phyloP scores from a whole-genome alignment of 108 stramenopile species.

The Seminavis robusta region DNA sequence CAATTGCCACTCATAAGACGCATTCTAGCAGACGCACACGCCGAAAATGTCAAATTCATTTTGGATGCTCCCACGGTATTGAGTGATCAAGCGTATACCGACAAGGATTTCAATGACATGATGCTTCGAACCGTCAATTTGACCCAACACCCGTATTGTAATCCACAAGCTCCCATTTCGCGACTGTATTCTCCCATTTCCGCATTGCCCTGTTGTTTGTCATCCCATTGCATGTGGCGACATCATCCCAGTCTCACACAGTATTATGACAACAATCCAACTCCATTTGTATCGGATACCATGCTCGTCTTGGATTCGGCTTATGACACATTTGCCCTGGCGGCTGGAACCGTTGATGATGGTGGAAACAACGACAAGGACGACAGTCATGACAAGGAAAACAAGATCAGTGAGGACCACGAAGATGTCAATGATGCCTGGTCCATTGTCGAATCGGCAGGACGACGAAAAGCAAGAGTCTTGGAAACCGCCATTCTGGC shows the following conservation, averaged over 20 bases:
- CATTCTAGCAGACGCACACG: not conserved
- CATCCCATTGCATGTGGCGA: not conserved
- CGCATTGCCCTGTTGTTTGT: not conserved
- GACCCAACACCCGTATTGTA: not conserved
- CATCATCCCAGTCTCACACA: not conserved
- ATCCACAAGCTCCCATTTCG: not conserved
- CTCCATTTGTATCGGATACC: not conserved
- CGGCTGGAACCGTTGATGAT: not conserved
- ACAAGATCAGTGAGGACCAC: too few species aligned
- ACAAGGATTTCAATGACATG: too few species aligned
- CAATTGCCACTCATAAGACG: not conserved
- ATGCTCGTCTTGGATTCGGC: not conserved
- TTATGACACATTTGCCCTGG: not conserved
- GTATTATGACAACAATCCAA: not conserved
- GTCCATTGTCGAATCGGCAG: too few species aligned
- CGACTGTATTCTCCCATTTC: not conserved
- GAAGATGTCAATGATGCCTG: too few species aligned
- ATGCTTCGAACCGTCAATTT: too few species aligned
- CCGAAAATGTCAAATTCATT: slow-evolving; percentile 1
- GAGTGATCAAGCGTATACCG: too few species aligned
- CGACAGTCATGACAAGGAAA: too few species aligned
- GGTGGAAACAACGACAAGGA: not conserved
- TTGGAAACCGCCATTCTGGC: too few species aligned
- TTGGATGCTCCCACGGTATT: not conserved
- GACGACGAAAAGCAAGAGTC: too few species aligned